Conservation (phyloP, 495 filamentous ascomycete species). For the Poronia punctata region DNA sequence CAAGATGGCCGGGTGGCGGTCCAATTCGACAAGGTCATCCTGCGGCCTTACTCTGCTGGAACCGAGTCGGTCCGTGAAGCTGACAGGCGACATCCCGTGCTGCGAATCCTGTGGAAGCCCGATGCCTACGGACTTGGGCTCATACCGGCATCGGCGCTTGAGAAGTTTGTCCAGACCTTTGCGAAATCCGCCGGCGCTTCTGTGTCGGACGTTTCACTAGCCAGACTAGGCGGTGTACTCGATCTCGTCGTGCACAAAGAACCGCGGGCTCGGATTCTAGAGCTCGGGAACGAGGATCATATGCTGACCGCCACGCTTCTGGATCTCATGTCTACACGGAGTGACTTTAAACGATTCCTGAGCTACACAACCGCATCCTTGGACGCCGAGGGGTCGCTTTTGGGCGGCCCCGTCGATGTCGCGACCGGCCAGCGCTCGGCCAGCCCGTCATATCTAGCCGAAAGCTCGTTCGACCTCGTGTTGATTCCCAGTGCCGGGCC, state of each 20-base stretch:
- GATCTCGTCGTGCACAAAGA: conserved; percentile 32
- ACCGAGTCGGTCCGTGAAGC: background rate
- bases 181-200: background rate
- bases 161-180: background rate
- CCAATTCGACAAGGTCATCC: background rate
- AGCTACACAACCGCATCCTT: background rate
- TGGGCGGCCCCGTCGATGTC: background rate
- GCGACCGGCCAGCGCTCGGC: background rate
- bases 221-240: conserved; percentile 22
- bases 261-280: conserved; percentile 35
- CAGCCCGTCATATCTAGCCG: background rate
- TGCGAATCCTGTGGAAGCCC: conserved; percentile 2
- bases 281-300: conserved; percentile 30
- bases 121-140: background rate
- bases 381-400: background rate
- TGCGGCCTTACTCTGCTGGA: background rate
- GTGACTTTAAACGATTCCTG: background rate
- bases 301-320: conserved; percentile 11
- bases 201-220: background rate
- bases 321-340: background rate
- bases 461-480: background rate
- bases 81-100: conserved; percentile 1
- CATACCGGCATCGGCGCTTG: background rate
- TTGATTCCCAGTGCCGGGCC: background rate
- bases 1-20: background rate